Evolutionary conservation across 495 filamentous ascomycete species (phyloP).

Genomic region (Aspergillus panamensis): DNA sequence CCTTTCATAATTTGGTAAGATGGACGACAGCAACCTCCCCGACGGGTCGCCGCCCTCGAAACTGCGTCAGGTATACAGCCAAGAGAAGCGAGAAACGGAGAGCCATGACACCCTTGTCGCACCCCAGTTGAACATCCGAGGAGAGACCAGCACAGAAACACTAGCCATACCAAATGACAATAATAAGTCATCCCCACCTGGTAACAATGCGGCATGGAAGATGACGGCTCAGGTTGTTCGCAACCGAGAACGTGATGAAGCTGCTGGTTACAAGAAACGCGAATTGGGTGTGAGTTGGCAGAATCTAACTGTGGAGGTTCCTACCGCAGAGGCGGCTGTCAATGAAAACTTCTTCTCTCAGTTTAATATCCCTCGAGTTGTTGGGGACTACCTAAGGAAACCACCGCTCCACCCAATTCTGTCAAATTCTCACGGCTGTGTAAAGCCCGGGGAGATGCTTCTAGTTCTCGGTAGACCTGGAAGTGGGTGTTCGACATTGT

Average conservation of each 20-base stretch:
- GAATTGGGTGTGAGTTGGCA: constrained; percentile 24
- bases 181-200: background rate
- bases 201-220: constrained; percentile 13
- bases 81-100: constrained; percentile 4
- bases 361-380: constrained; percentile 16
- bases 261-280: constrained; percentile 19
- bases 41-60: constrained; percentile 1
- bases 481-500: constrained; percentile 31
- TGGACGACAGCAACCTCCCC: constrained; percentile 4
- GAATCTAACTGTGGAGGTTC: constrained; percentile 21
- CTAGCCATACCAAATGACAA: constrained; percentile 5
- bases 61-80: background rate
- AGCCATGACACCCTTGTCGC: constrained; percentile 10
- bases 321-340: constrained; percentile 19
- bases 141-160: constrained; percentile 15
- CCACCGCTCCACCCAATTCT: constrained; percentile 17
- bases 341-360: constrained; percentile 24
- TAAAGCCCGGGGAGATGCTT: constrained; percentile 45
- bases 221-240: constrained; percentile 14
- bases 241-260: constrained; percentile 12
- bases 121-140: constrained; percentile 5
- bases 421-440: constrained; percentile 22
- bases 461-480: constrained; percentile 35
- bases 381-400: constrained; percentile 12
- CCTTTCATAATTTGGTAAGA: background rate